A percentile compares a stretch with the other conserved stretches of the same genome.
Conservation (phyloP, 352 stramenopile species). For the Phytophthora ramorum region DNA sequence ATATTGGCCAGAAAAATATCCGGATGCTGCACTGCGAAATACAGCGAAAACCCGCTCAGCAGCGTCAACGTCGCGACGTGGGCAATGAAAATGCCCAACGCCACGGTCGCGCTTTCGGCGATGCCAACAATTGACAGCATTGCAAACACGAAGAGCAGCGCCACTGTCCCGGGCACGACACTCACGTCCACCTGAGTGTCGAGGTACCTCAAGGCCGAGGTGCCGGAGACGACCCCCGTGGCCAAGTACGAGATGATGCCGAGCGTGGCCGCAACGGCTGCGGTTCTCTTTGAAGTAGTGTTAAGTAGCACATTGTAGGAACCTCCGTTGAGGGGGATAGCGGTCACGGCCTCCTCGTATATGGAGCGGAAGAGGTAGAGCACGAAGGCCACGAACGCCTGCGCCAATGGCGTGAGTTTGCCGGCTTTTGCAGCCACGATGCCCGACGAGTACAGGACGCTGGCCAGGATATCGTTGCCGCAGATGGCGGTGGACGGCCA, state of each 20-base stretch:
- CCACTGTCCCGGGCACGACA: constrained; percentile 51
- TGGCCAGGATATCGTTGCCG: constrained; percentile 93
- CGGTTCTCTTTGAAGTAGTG: constrained; percentile 90
- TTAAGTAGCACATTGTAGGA: constrained; percentile 94
- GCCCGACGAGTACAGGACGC: constrained; percentile 83
- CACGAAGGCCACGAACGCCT: constrained; percentile 79
- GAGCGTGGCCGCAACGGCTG: constrained; percentile 88
- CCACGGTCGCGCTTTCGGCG: constrained; percentile 84
- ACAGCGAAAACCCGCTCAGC: constrained; percentile 63
- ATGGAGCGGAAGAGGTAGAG: constrained; percentile 85
- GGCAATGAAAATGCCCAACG: constrained; percentile 83
- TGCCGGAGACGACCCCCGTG: constrained; percentile 80
- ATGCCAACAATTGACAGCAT: constrained; percentile 87
- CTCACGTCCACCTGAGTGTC: constrained; percentile 56
- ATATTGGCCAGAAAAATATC: constrained; percentile 73
- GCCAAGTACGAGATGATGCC: constrained; percentile 93
- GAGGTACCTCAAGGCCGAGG: constrained; percentile 68
- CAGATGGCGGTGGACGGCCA: constrained; percentile 92
- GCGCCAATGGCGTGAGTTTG: constrained; percentile 86
- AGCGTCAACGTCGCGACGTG: constrained; percentile 85
- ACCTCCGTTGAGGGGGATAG: constrained; percentile 91
- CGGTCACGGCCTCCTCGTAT: constrained; percentile 92
- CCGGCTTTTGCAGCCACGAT: constrained; percentile 77
- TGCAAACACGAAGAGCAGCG: constrained; percentile 85
- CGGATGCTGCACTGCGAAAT: constrained; percentile 70